Percentiles rank a stretch among this genome's conserved stretches.
phyloP scores from a whole-genome alignment of 805 yeast species.

The Metschnikowia lachancei region DNA sequence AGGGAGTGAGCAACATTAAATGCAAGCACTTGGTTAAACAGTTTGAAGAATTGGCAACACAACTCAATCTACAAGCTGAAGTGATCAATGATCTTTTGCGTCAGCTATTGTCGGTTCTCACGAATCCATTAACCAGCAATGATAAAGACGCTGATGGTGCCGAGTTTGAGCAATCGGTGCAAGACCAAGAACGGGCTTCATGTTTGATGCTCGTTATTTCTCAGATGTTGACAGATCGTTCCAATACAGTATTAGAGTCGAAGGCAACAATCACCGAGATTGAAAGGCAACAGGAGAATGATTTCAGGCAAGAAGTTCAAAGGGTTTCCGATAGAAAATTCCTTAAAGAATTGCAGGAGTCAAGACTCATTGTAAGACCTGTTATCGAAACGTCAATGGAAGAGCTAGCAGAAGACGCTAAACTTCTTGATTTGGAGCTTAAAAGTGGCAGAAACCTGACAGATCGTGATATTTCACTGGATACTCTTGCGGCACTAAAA shows the following conservation, averaged over 20 bases:
- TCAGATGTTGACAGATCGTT: slow-evolving; percentile 40
- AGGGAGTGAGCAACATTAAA: slow-evolving; percentile 22
- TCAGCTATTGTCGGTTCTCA: slow-evolving; percentile 42
- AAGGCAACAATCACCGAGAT: slow-evolving; percentile 10
- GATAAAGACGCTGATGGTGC: slow-evolving; percentile 59
- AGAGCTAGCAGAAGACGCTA: slow-evolving; percentile 24
- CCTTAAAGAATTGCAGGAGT: slow-evolving; percentile 23
- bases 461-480: slow-evolving; percentile 19
- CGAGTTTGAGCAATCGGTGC: slow-evolving; percentile 73
- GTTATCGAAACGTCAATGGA: slow-evolving; percentile 32
- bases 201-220: slow-evolving; percentile 56
- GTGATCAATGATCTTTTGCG: slow-evolving; percentile 52
- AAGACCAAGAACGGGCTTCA: slow-evolving; percentile 70
- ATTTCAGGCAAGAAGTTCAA: slow-evolving; percentile 23
- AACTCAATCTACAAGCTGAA: slow-evolving; percentile 52
- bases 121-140: slow-evolving; percentile 46
- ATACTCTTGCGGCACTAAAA: slow-evolving; percentile 23
- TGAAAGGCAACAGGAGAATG: slow-evolving; percentile 17
- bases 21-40: slow-evolving; percentile 23
- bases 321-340: slow-evolving; percentile 28
- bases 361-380: slow-evolving; percentile 27
- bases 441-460: slow-evolving; percentile 18
- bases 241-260: slow-evolving; percentile 15
- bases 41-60: slow-evolving; percentile 21
- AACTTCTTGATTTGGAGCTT: slow-evolving; percentile 26